Base-by-base conservation (phyloP, 2,329 filamentous ascomycete genomes). In the Malbranchea cinnamomea region DNA sequence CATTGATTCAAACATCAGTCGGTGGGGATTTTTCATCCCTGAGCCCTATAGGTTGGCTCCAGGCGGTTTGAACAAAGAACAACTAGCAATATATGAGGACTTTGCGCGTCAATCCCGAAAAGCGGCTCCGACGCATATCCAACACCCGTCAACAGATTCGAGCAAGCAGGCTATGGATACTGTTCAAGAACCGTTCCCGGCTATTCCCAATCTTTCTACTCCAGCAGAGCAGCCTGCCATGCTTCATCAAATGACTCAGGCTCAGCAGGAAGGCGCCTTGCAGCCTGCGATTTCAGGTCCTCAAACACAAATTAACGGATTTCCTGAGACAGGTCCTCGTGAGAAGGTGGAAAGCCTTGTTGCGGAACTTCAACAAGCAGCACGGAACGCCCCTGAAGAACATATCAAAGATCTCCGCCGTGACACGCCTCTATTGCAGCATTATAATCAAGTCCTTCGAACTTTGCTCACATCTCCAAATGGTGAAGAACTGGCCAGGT, bases 61-160 rank as follows among this genome's bases (percentile, higher is more conserved):
- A 8, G 68, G 68, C 30, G 87, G 87, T 4, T 60, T 98, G 30
- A 95, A 93, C 47, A 68, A 78, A 14, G 83, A 94, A 45, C 89
- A 98, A 47, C 72, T 95, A 62, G 81, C 81, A 7, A 91, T 98
- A 15, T 98, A 98, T 47, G 85, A 95, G 47, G 85, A 95, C 39
- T 98, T 98, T 53, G 83, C 82, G 6, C 70, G 84, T 33, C 83
- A 92, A 49, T 77, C 82, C 16, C 77, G 83, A 33, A 70, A 67
- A n/a, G 56, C 67, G 23, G 53, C 47, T 51, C 64, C 48, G 42
- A 65, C 37, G 52, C 74, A 58, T 49, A 64, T 48, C 48, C 72
- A 53, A 51, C 73, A 49, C 52, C 52, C 58, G 6, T 69, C 69
- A 2, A 65, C 69, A 28, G 72, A 75, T 38, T 63, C 62, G 32